Conservation (phyloP, 768 basidiomycete species). For the Russula virescens region DNA sequence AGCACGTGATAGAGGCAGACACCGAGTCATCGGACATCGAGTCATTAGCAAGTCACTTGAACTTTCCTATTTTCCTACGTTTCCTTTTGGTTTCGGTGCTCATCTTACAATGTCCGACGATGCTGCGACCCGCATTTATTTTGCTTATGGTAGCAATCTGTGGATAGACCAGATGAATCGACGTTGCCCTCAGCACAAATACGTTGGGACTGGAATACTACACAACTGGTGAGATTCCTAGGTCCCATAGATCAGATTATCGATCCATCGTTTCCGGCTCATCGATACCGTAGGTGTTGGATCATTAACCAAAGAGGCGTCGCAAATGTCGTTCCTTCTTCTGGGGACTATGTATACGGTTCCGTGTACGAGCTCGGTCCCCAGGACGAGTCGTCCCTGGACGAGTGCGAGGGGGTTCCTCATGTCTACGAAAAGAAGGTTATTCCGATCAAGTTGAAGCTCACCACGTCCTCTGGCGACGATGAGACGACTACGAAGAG, state of each 20-base stretch:
- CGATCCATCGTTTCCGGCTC: not conserved
- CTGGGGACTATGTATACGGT: conserved; percentile 12
- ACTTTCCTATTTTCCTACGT: too few species aligned
- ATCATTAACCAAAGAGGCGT: conserved; percentile 16
- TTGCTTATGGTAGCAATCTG: conserved; percentile 19
- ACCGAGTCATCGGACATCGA: too few species aligned
- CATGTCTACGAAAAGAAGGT: conserved; percentile 2
- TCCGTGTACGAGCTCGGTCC: conserved; percentile 10
- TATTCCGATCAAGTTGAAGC: not conserved
- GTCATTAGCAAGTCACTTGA: too few species aligned
- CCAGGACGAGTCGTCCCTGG: conserved; percentile 10
- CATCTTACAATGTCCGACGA: not conserved
- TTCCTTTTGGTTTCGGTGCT: too few species aligned
- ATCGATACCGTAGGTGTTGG: conserved; percentile 13
- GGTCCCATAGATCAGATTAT: not conserved
- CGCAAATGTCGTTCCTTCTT: conserved; percentile 13
- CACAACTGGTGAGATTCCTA: conserved; percentile 8
- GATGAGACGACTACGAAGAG: not conserved
- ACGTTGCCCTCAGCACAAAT: conserved; percentile 17
- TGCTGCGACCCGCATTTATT: not conserved
- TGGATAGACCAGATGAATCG: conserved; percentile 21
- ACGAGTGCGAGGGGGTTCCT: conserved; percentile 7
- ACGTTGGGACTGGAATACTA: conserved; percentile 2
- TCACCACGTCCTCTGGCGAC: not conserved
- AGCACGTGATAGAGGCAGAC: too few species aligned